Percentiles rank a stretch among this genome's conserved stretches.
These are phyloP conservation scores for Apiotrichum veenhuisii DNA, from an alignment of 1,284 basidiomycete genomes.

Conservation along the genomic window DNA sequence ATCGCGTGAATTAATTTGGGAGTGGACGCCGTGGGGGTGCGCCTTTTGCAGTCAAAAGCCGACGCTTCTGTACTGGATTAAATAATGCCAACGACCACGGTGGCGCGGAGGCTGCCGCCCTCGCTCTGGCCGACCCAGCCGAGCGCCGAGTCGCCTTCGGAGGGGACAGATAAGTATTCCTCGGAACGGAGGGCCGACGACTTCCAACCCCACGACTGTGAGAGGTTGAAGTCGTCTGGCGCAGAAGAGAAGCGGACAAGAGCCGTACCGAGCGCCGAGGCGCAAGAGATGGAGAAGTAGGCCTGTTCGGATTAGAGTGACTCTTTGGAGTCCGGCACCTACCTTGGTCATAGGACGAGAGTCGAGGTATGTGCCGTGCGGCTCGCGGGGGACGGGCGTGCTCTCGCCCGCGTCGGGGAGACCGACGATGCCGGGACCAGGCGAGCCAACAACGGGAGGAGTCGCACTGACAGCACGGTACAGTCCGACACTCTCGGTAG, in stretches of 20 bases:
- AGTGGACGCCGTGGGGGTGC: too few relatives aligned
- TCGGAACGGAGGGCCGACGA: slow-evolving; percentile 45
- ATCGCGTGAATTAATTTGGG: background rate
- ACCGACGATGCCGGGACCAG: background rate
- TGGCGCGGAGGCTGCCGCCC: slow-evolving; percentile 66
- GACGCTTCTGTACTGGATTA: too few relatives aligned
- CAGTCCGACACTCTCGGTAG: background rate
- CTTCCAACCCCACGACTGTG: slow-evolving; percentile 56
- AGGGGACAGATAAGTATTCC: slow-evolving; percentile 42
- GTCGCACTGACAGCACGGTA: slow-evolving; percentile 18
- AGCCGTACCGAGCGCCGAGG: slow-evolving; percentile 72
- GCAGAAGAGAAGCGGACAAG: slow-evolving; percentile 75
- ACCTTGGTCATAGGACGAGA: slow-evolving; percentile 46
- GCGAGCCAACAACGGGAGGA: slow-evolving; percentile 14
- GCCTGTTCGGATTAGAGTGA: slow-evolving; percentile 28
- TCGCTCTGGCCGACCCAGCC: slow-evolving; percentile 46
- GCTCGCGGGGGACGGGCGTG: background rate
- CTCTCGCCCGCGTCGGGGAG: slow-evolving; percentile 20
- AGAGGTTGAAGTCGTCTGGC: slow-evolving; percentile 76
- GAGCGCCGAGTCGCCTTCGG: slow-evolving; percentile 55
- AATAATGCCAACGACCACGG: slow-evolving; percentile 67
- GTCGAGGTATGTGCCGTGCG: slow-evolving; percentile 44
- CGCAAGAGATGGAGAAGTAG: slow-evolving; percentile 80
- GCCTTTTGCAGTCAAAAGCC: background rate
- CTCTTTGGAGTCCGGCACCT: slow-evolving; percentile 1